Base-by-base conservation (phyloP, 2,329 filamentous ascomycete genomes). In the Trichothecium roseum region DNA sequence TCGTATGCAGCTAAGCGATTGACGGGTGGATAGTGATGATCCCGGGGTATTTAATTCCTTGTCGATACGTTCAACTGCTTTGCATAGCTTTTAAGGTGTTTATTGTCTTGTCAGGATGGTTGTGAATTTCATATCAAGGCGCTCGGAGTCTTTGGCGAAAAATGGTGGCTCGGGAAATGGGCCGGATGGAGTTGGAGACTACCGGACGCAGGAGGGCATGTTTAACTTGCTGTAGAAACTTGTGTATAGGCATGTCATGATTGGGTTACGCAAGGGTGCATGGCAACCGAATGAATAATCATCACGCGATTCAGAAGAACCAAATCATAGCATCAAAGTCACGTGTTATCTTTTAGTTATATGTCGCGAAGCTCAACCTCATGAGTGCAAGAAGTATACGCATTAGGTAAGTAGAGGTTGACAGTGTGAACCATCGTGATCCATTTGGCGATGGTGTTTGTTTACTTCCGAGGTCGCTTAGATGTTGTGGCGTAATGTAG, bases 201-300 rank as follows among this genome's bases (percentile, higher is more conserved):
- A 24, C 20, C 20, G 20, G 20, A 24, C 10, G 20, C 20, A 24
- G 20, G 20, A 24, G 20, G 20, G 20, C 10, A 6, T 24, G 20
- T 24, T 24, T 10, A 24, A 10, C 20, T 6, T 24, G 6, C 20
- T 24, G 20, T 24, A 48, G 50, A 54, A 56, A 53, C 52, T 47
- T 62, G 59, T 62, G 60, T 53, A 62, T 60, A 60, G 10, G 20
- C 20, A 24, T 56, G 53, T 51, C 51, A 53, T 56, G 55, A 56
- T 53, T 42, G 51, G 51, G 49, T 47, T 48, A 53, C 48, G 52
- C 45, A 44, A 46, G 42, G 49, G 42, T 45, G 51, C 39, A 24
- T 37, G 39, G 45, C 41, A 38, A 45, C 43, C 45, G 47, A 55
- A 52, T 49, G 56, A 52, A 37, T 45, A 38, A 45, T 38, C 36